A percentile compares a stretch with the other conserved stretches of the same genome.
These are phyloP conservation scores for Sordariomycetes sp. DNA, from an alignment of 2,329 filamentous ascomycete genomes.

Conservation along the genomic window DNA sequence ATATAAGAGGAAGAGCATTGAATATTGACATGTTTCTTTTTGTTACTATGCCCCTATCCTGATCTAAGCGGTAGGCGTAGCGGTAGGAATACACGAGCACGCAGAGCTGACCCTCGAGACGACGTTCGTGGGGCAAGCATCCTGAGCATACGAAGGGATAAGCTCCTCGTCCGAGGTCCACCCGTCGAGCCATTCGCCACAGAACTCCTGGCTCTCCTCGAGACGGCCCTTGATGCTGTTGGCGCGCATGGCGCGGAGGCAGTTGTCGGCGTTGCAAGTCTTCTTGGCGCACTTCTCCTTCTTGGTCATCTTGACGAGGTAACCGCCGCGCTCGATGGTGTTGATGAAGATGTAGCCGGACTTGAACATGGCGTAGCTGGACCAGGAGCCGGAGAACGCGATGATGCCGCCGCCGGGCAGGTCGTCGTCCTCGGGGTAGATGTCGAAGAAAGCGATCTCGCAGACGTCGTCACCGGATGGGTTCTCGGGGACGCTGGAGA, in stretches of 20 bases:
- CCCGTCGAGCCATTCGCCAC: constrained; percentile 4
- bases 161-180: constrained; percentile 3
- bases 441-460: constrained; percentile 36
- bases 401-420: constrained; percentile 23
- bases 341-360: constrained; percentile 31
- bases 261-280: constrained; percentile 8
- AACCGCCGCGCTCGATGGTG: constrained; percentile 31
- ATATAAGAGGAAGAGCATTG: no score
- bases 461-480: constrained; percentile 28
- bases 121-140: constrained; percentile 6
- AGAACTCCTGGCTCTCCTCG: constrained; percentile 8
- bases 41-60: neutral
- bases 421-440: constrained; percentile 36
- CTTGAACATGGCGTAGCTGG: constrained; percentile 32
- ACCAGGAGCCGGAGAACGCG: constrained; percentile 31
- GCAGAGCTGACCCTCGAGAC: constrained; percentile 11
- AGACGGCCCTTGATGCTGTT: constrained; percentile 5
- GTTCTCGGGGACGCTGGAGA: constrained; percentile 19
- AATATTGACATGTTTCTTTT: neutral
- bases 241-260: constrained; percentile 6
- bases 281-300: constrained; percentile 11
- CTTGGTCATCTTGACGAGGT: constrained; percentile 22
- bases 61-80: constrained; percentile 4
- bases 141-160: constrained; percentile 3
- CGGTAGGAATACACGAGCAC: constrained; percentile 11